phyloP scores from a whole-genome alignment of 2,329 filamentous ascomycete genomes.

The Amauroascus niger region DNA sequence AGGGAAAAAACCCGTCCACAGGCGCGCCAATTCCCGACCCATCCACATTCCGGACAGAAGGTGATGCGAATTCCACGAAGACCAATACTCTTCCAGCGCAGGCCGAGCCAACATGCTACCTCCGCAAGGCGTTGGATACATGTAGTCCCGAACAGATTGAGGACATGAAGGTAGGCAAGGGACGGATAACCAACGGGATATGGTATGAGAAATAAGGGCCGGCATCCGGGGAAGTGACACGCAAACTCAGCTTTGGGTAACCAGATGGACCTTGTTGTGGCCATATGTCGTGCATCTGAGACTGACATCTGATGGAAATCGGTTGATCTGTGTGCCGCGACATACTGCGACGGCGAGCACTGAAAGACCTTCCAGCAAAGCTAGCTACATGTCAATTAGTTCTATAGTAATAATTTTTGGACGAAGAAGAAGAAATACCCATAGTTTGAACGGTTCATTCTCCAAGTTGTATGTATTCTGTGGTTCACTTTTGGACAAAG shows the following conservation, averaged over 20 bases:
- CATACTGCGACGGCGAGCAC: too few species aligned
- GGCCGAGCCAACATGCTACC: conserved; percentile 50
- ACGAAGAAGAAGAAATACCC: too few species aligned
- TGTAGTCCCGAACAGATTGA: conserved; percentile 45
- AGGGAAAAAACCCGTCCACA: conserved; percentile 38
- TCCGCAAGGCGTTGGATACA: conserved; percentile 44
- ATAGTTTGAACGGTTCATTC: too few species aligned
- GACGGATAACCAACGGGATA: conserved; percentile 52
- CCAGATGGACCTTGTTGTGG: not conserved
- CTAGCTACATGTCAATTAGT: too few species aligned
- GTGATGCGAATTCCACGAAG: conserved; percentile 48
- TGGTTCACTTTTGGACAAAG: too few species aligned
- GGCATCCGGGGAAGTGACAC: not conserved
- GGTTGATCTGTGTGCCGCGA: too few species aligned
- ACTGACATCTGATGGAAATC: not conserved
- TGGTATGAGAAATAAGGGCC: conserved; percentile 34
- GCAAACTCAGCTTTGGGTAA: not conserved
- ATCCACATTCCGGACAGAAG: conserved; percentile 47
- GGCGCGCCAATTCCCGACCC: conserved; percentile 42
- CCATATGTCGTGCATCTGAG: not conserved
- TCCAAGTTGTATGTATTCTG: too few species aligned
- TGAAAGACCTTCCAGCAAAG: too few species aligned
- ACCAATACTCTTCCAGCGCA: conserved; percentile 44
- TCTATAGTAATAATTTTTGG: too few species aligned
- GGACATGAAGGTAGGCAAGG: conserved; percentile 42